Evolutionary conservation across 106 monocot species (phyloP).

Genomic region (Phalaenopsis equestris): DNA sequence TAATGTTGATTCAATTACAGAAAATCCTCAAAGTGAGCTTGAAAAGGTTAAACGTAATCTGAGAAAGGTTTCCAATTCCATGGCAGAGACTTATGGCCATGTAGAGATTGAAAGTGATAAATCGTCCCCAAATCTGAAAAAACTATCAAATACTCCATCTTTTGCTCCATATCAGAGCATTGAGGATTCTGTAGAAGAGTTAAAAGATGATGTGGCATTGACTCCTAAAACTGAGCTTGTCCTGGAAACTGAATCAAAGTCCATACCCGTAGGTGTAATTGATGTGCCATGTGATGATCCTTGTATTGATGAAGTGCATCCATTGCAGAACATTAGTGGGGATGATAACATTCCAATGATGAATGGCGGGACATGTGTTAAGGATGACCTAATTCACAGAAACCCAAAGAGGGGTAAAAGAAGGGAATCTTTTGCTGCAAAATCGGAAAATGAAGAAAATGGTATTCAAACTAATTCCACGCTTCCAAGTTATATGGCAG

Average conservation of each 20-base stretch:
- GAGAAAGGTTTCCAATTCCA: constrained; percentile 65
- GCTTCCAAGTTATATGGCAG: constrained; percentile 79
- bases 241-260: constrained; percentile 17
- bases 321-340: constrained; percentile 16
- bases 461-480: constrained; percentile 40
- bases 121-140: constrained; percentile 20
- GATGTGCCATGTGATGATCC: constrained; percentile 14
- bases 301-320: constrained; percentile 4
- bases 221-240: constrained; percentile 17
- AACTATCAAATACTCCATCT: constrained; percentile 16
- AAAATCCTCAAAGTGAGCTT: constrained; percentile 74
- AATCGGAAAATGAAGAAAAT: constrained; percentile 49
- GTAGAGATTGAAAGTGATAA: constrained; percentile 31
- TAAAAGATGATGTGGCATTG: constrained; percentile 22
- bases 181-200: constrained; percentile 32
- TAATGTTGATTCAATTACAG: constrained; percentile 34
- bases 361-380: constrained; percentile 27
- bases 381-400: constrained; percentile 35
- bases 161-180: constrained; percentile 14
- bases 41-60: constrained; percentile 91
- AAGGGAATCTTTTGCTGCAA: constrained; percentile 65
- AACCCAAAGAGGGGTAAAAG: constrained; percentile 50
- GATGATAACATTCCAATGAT: constrained; percentile 23
- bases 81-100: constrained; percentile 29
- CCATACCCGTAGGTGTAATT: neutral